These are phyloP conservation scores for Backusella tuberculispora DNA, from an alignment of 192 early-diverging fungal species.

Conservation along the genomic window DNA sequence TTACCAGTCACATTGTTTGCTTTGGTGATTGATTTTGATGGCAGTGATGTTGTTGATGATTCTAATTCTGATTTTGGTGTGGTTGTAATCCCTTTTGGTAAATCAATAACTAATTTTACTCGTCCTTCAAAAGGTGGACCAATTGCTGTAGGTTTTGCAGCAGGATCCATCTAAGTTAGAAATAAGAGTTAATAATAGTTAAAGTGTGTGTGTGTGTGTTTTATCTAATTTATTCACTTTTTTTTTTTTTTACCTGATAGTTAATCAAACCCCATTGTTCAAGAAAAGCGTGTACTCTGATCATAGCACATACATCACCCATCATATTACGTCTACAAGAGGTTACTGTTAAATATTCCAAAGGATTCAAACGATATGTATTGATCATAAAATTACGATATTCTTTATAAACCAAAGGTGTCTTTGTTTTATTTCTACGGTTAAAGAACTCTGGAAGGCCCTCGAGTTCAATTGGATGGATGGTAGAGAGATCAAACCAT, in stretches of 20 bases:
- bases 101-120: conserved; percentile 89
- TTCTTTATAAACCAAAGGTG: conserved; percentile 89
- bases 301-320: conserved; percentile 98
- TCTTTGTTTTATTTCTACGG: conserved; percentile 88
- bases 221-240: background rate
- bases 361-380: conserved; percentile 92
- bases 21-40: background rate
- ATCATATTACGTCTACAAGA: conserved; percentile 94
- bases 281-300: conserved; percentile 95
- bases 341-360: conserved; percentile 96
- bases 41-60: background rate
- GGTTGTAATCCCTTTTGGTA: conserved; percentile 48
- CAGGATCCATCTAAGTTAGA: conserved; percentile 80
- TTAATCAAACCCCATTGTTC: conserved; percentile 99
- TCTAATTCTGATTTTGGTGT: conserved; percentile 9
- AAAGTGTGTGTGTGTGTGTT: too few species aligned
- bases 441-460: conserved; percentile 97
- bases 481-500: conserved; percentile 83
- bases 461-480: conserved; percentile 88
- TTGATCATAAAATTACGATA: conserved; percentile 98
- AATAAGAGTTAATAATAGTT: background rate
- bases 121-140: conserved; percentile 93
- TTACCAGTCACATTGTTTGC: too few species aligned
- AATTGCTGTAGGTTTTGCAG: conserved; percentile 81
- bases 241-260: conserved; percentile 77